Evolutionary conservation across 2,329 filamentous ascomycete genomes (phyloP), one percentile per base, ranked within the genome.

Genomic region (Ciborinia camelliae): DNA sequence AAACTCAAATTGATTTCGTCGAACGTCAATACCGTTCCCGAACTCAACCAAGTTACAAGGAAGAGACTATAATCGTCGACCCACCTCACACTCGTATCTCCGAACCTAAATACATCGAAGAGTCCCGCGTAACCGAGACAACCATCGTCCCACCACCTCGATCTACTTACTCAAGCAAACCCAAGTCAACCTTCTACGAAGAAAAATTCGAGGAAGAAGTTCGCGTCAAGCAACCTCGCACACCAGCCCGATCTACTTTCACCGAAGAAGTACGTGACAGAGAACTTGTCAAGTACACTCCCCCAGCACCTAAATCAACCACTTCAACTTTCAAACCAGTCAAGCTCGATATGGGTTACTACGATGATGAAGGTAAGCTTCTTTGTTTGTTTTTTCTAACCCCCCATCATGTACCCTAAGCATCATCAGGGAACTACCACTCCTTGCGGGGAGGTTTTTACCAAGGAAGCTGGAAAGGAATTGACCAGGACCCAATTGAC

Each of bases 271-370:
- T 74, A 70, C 55, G 55, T 47, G 55, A 58, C 30, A 58, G n/a
- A 47, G 41, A 37, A 47, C 55, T 58, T 23, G 73, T 75, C 68
- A 74, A 76, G 60, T 68, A 69, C 41, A 18, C 52, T 23, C 37
- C 39, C 15, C 48, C 62, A 6, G 41, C 62, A 65, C 72, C 75
- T 71, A 47, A 61, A 41, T 43, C 54, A 28, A 37, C 54, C 57
- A 50, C 51, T 30, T 52, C 60, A 28, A n/a, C 32, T 59, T 63
- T 63, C 62, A 64, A 61, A 39, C 63, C 63, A 41, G 41, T 71
- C 73, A 65, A 68, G 67, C 55, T 67, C 83, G 86, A 87, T 76
- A 90, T 90, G 88, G 88, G 88, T 82, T 90, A 90, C 82, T 90
- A 90, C 87, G 88, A 90, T 85, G 85, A 90, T 81, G 86, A 90